A percentile compares a stretch with the other conserved stretches of the same genome.
Evolutionary conservation across 768 basidiomycete genomes (phyloP).

Genomic region (Calocera cornea): DNA sequence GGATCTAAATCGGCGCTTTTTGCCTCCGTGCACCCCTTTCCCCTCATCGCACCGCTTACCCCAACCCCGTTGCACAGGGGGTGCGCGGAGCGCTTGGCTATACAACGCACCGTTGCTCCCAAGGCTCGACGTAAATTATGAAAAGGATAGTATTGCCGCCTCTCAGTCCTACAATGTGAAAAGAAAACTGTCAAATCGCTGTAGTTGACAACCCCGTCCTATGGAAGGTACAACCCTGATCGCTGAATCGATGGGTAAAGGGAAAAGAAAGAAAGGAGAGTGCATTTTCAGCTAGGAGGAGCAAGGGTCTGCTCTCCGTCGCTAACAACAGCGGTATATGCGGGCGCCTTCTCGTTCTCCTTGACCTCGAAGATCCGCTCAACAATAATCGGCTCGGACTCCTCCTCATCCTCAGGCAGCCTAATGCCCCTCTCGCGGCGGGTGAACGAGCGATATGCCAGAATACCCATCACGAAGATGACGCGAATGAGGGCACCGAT

Average conservation of each 20-base stretch:
- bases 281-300: background rate
- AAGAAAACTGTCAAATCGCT: background rate
- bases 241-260: background rate
- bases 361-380: slow-evolving; percentile 33
- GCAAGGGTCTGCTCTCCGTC: background rate
- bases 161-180: background rate
- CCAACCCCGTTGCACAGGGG: too few relatives aligned
- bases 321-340: background rate
- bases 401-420: slow-evolving; percentile 27
- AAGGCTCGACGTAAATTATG: background rate
- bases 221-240: background rate
- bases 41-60: too few relatives aligned
- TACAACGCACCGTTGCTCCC: too few relatives aligned
- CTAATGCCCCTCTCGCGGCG: slow-evolving; percentile 27
- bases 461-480: slow-evolving; percentile 56
- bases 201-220: background rate
- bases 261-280: background rate
- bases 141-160: background rate
- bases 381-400: slow-evolving; percentile 30
- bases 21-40: too few relatives aligned
- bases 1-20: too few relatives aligned
- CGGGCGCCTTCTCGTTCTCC: background rate
- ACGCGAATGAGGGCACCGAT: slow-evolving; percentile 71
- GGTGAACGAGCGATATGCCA: slow-evolving; percentile 44
- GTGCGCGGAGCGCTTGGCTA: too few relatives aligned